Base-by-base conservation (phyloP, 768 basidiomycete species). In the Mycena metata region DNA sequence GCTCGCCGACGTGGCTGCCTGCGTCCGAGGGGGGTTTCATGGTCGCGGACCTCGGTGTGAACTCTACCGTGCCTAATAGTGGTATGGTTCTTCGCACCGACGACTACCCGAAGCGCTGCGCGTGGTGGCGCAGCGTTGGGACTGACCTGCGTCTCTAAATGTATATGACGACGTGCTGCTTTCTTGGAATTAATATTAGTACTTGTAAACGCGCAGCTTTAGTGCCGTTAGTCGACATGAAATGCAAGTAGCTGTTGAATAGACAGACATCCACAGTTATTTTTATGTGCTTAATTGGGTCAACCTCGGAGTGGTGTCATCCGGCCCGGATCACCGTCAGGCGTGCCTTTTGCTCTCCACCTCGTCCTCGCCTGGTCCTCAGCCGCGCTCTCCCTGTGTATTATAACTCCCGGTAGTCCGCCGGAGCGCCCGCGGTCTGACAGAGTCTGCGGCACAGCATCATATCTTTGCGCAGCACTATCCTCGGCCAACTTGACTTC, bases 91-190 rank as follows among this genome's bases (percentile, higher is more conserved):
- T 8, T 0, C 65, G 69, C n/a, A 33, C 35, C 1, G 62, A 26
- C 0, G 69, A 66, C 42, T 46, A 49, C 17, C 60, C 60, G 8
- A 24, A 50, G 36, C 66, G 69, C 26, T 69, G 58, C 43, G 72
- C 69, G 9, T 73, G 72, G 72, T 73, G 72, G 72, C 52, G 66
- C 19, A 73, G 72, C 64, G 49, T 73, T 13, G 72, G 49, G 11
- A 24, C 60, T 3, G 51, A 60, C 0, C 50, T 73, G 26, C 69
- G 72, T 17, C 72, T 73, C n/a, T 73, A 49, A 67, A 36, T 16
- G 30, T 6, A 30, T 30, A 30, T 30, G 30, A 30, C 30, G 30
- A 30, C 30, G 30, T 6, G 30, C 6, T 30, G 30, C 30, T 30
- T 30, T 6, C 30, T 30, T 30, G 30, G 6, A 30, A 30, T 30